A percentile compares a stretch with the other conserved stretches of the same genome.
These are phyloP conservation scores for Colletotrichum sp. DNA, from an alignment of 2,329 filamentous ascomycete species.

Conservation along the genomic window DNA sequence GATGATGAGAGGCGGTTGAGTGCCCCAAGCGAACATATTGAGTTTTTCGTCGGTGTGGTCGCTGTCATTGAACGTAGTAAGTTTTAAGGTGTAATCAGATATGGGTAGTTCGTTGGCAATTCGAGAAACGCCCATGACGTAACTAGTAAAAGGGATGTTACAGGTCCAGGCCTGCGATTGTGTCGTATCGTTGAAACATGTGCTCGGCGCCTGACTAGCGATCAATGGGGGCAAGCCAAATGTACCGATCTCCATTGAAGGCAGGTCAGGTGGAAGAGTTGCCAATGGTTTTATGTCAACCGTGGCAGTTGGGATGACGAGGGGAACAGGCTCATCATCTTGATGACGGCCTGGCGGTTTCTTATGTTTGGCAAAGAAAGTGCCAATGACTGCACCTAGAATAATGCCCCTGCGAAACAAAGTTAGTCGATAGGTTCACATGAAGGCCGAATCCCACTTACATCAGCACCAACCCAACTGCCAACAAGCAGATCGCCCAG, in stretches of 20 bases:
- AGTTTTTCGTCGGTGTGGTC: constrained; percentile 32
- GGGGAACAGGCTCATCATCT: constrained; percentile 31
- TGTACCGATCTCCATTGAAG: constrained; percentile 58
- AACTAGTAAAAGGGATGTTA: constrained; percentile 52
- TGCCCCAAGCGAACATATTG: constrained; percentile 49
- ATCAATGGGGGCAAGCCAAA: constrained; percentile 62
- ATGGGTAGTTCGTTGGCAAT: constrained; percentile 29
- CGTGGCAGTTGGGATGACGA: constrained; percentile 40
- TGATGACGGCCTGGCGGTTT: constrained; percentile 26
- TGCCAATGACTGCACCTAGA: constrained; percentile 62
- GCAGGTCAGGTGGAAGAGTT: constrained; percentile 54
- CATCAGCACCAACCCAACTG: constrained; percentile 55
- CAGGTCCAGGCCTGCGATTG: constrained; percentile 70
- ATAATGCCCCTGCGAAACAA: constrained; percentile 44
- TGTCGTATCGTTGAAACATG: constrained; percentile 61
- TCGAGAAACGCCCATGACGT: constrained; percentile 45
- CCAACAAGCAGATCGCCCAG: constrained; percentile 62
- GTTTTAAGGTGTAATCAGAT: constrained; percentile 44
- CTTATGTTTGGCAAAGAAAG: constrained; percentile 41
- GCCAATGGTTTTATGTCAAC: constrained; percentile 58
- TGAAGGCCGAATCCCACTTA: not conserved
- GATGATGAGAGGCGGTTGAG: constrained; percentile 53
- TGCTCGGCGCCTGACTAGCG: constrained; percentile 52
- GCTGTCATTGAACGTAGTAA: constrained; percentile 44
- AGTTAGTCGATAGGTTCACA: not conserved